Evolutionary conservation across 768 basidiomycete genomes (phyloP).

Genomic region (Phanerochaete sordida): DNA sequence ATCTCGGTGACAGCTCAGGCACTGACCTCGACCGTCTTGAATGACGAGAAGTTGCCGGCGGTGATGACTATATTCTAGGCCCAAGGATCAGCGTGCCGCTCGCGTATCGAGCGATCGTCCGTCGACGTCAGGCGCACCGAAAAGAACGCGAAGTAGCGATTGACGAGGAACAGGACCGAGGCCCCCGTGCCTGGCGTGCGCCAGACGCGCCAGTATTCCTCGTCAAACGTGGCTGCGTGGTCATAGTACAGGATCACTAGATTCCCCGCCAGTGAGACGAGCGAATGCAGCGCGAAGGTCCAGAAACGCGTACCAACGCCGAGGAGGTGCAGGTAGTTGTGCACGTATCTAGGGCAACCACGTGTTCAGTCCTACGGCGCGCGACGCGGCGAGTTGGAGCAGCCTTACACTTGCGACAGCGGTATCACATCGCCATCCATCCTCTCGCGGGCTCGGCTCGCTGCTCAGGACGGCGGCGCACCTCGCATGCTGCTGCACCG

Average conservation of each 20-base stretch:
- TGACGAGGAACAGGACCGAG: conserved; percentile 19
- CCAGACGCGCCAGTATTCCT: conserved; percentile 21
- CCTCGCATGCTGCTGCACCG: background rate
- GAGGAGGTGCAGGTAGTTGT: conserved; percentile 21
- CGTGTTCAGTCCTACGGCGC: background rate
- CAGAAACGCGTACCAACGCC: conserved; percentile 17
- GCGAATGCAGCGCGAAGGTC: conserved; percentile 20
- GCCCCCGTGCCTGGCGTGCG: conserved; percentile 8
- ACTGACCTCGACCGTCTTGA: conserved; percentile 15
- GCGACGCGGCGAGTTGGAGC: background rate
- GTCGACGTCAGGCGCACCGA: background rate
- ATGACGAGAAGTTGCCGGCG: conserved; percentile 16
- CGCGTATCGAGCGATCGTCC: background rate
- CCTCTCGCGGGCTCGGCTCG: background rate
- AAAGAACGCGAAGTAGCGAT: conserved; percentile 20
- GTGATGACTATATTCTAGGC: conserved; percentile 20
- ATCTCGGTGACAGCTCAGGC: too few relatives aligned
- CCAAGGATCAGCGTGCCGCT: background rate
- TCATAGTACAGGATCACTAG: conserved; percentile 10
- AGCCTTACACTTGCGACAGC: background rate
- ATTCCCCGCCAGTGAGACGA: background rate
- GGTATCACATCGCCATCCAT: background rate
- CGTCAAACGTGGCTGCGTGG: conserved; percentile 9
- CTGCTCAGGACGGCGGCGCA: too few relatives aligned
- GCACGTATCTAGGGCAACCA: conserved; percentile 13